A percentile compares a stretch with the other conserved stretches of the same genome.
These are phyloP conservation scores for Suhomyces sp. DNA, from an alignment of 805 yeast species.

Conservation along the genomic window DNA sequence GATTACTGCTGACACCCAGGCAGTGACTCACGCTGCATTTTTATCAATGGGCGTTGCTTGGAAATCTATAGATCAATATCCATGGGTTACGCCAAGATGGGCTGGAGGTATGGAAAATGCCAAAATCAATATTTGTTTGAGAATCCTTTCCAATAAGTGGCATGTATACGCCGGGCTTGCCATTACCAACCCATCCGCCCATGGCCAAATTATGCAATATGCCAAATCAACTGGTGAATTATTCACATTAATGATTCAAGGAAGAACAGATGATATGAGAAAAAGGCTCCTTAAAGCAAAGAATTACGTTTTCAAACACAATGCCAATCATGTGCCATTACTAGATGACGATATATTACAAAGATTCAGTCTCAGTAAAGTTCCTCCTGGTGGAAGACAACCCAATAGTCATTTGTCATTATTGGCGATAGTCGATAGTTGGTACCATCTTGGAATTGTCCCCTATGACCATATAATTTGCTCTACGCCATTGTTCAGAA, in stretches of 20 bases:
- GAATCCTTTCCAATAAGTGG: conserved; percentile 94
- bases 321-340: conserved; percentile 52
- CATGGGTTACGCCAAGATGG: conserved; percentile 88
- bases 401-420: conserved; percentile 91
- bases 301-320: conserved; percentile 71
- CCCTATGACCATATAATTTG: conserved; percentile 98
- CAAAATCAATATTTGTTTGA: conserved; percentile 84
- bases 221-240: conserved; percentile 81
- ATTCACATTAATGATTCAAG: conserved; percentile 78
- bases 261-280: conserved; percentile 55
- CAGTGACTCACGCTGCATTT: conserved; percentile 97
- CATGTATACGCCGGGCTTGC: conserved; percentile 98
- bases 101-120: conserved; percentile 95
- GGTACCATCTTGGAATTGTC: conserved; percentile 80
- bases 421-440: conserved; percentile 89
- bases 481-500: conserved; percentile 88
- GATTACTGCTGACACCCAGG: conserved; percentile 98
- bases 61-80: conserved; percentile 78
- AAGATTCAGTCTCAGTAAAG: conserved; percentile 72
- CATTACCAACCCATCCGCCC: conserved; percentile 93
- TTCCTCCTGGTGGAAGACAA: conserved; percentile 62
- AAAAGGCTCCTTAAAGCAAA: conserved; percentile 65
- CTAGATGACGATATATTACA: conserved; percentile 79
- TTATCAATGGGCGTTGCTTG: conserved; percentile 97
- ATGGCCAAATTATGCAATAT: conserved; percentile 85